Conservation (phyloP, 768 basidiomycete genomes). For the Hygrocybe punicea region DNA sequence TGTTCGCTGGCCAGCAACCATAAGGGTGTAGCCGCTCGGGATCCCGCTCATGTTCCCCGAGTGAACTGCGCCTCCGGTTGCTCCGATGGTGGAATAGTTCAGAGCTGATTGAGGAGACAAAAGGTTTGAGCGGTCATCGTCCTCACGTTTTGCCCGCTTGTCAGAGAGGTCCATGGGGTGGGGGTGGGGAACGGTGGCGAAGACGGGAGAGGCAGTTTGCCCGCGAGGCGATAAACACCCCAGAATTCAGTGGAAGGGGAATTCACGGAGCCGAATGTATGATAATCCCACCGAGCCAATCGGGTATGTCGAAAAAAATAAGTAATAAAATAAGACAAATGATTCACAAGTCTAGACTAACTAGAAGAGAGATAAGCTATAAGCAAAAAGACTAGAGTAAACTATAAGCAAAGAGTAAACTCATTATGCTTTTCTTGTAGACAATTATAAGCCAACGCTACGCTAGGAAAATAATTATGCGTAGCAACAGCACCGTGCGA, state of each 20-base stretch:
- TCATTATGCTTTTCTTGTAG: too few species aligned
- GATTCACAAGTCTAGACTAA: too few species aligned
- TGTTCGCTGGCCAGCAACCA: slow-evolving; percentile 69
- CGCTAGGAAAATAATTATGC: neutral
- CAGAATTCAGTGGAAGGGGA: slow-evolving; percentile 28
- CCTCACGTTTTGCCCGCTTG: slow-evolving; percentile 47
- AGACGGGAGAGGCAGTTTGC: slow-evolving; percentile 46
- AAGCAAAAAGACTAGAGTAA: too few species aligned
- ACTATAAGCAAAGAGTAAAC: too few species aligned
- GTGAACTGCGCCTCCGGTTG: neutral
- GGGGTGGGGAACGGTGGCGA: slow-evolving; percentile 9
- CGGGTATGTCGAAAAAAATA: slow-evolving; percentile 22
- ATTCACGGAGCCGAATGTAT: slow-evolving; percentile 44
- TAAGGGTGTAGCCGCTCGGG: slow-evolving; percentile 51
- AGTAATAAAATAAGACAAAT: slow-evolving; percentile 4
- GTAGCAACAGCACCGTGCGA: slow-evolving; percentile 11
- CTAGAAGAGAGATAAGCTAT: too few species aligned
- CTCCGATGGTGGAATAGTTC: neutral
- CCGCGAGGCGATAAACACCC: slow-evolving; percentile 44
- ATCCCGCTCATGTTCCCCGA: slow-evolving; percentile 19
- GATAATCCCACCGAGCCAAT: slow-evolving; percentile 59
- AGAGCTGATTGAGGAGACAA: neutral
- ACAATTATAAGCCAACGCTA: neutral
- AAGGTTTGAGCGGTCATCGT: slow-evolving; percentile 25
- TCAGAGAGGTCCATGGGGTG: slow-evolving; percentile 56